phyloP scores from a whole-genome alignment of 768 basidiomycete species.

The Leccinum arenicola region DNA sequence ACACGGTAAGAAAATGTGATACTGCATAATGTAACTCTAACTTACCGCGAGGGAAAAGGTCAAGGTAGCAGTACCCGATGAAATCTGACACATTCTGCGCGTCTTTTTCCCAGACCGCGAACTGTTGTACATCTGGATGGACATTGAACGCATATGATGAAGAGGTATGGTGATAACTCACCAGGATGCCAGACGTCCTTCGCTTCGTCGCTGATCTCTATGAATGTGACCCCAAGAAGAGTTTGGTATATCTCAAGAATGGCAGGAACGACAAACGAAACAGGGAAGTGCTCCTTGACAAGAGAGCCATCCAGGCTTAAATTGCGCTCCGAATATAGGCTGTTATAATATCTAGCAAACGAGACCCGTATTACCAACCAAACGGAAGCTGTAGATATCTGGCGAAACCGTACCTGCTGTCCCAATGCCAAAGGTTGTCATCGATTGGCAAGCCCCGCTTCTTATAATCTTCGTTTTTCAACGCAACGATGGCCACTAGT shows the following conservation, averaged over 20 bases:
- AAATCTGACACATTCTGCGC: slow-evolving; percentile 71
- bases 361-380: background rate
- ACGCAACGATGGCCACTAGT: slow-evolving; percentile 55
- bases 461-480: slow-evolving; percentile 73
- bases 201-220: slow-evolving; percentile 50
- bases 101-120: slow-evolving; percentile 79
- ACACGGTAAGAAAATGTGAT: background rate
- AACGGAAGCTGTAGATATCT: background rate
- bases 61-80: slow-evolving; percentile 83
- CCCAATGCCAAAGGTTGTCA: slow-evolving; percentile 75
- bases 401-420: slow-evolving; percentile 57
- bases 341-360: slow-evolving; percentile 30
- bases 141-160: background rate
- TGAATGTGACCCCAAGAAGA: slow-evolving; percentile 71
- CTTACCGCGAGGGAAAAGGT: slow-evolving; percentile 78
- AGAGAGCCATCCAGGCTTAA: slow-evolving; percentile 72
- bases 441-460: slow-evolving; percentile 59
- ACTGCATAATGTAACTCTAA: background rate
- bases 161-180: slow-evolving; percentile 23
- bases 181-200: slow-evolving; percentile 79
- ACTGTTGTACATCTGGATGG: slow-evolving; percentile 71
- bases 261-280: slow-evolving; percentile 74
- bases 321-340: slow-evolving; percentile 55
- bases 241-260: slow-evolving; percentile 84
- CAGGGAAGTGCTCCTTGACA: slow-evolving; percentile 90